Evolutionary conservation across 1,284 basidiomycete species (phyloP), one percentile per base, ranked within the genome.

Genomic region (Malassezia yamatoensis): DNA sequence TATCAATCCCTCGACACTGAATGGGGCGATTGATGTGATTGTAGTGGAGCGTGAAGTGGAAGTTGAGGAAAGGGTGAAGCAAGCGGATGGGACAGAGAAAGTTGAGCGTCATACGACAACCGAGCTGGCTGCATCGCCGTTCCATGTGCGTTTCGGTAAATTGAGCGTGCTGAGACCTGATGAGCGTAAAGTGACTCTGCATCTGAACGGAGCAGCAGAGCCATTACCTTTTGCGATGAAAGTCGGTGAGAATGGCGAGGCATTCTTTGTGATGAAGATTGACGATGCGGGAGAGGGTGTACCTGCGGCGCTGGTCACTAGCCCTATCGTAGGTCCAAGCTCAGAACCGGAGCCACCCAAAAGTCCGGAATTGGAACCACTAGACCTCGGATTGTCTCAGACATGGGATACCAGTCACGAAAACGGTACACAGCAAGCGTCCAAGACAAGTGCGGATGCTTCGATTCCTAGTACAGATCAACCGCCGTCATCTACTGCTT

Each of bases 141-240:
- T 98, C 72, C 94, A 98, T 76, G 91, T 99, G 40, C 81, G 94
- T 54, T 98, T 98, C 75, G 94, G 94, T 54, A 98, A 98, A 80
- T 86, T 91, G 80, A 90, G 93, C 76, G 90, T 98, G 2, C 80
- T 98, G 10, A 80, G 90, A 52, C 91, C 94, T 20, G 85, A 83
- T 35, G 94, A 98, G 78, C 93, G 96, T 79, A 89, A 89, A 80
- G 88, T 68, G 20, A 65, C 67, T 29, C 61, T 64, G 34, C 69
- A 64, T 43, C 60, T 74, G 41, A 74, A 74, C 61, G 62, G 61
- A 51, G 65, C 66, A 0, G 54, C 66, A n/a, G 68, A 74, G 33
- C 81, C 81, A 10, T 84, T 90, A 49, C 93, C 93, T 2, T 98
- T 90, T 75, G 83, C 82, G 71, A 99, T 99, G 94, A 98, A 99